Evolutionary conservation across 2,329 filamentous ascomycete genomes (phyloP).

Genomic region (Escovopsis sp.): DNA sequence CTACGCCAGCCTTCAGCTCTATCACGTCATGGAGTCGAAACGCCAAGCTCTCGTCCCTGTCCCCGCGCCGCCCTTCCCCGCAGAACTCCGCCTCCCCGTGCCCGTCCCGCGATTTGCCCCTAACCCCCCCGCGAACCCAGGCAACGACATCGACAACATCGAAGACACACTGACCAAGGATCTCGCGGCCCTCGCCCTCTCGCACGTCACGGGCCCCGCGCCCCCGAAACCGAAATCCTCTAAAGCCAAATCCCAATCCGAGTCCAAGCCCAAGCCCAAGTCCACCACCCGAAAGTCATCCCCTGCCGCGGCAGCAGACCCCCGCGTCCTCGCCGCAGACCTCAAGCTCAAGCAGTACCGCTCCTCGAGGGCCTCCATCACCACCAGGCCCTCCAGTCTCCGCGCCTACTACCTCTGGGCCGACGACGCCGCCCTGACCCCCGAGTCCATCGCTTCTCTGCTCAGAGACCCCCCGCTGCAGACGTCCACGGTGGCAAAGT

Average conservation of each 20-base stretch:
- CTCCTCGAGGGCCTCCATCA: conserved; percentile 12
- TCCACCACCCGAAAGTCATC: background rate
- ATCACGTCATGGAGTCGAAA: conserved; percentile 53
- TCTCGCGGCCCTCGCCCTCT: conserved; percentile 12
- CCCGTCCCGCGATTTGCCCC: conserved; percentile 23
- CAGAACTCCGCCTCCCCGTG: conserved; percentile 53
- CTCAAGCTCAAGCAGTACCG: conserved; percentile 23
- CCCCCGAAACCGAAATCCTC: background rate
- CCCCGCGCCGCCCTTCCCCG: conserved; percentile 55
- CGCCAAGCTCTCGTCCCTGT: conserved; percentile 50
- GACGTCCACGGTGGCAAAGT: conserved; percentile 37
- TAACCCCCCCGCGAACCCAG: background rate
- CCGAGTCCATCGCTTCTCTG: conserved; percentile 35
- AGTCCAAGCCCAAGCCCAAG: background rate
- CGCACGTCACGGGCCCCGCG: background rate
- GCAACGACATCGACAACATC: background rate
- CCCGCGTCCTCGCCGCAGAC: conserved; percentile 30
- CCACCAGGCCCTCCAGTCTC: conserved; percentile 22
- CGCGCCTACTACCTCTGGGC: conserved; percentile 54
- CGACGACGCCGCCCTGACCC: conserved; percentile 30
- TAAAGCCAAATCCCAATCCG: background rate
- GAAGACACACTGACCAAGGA: conserved; percentile 13
- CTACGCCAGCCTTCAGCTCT: conserved; percentile 66
- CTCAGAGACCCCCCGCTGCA: conserved; percentile 47
- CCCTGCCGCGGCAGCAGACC: conserved; percentile 14